phyloP scores from a whole-genome alignment of 2,329 filamentous ascomycete genomes.

The Trichoderma harzianum region DNA sequence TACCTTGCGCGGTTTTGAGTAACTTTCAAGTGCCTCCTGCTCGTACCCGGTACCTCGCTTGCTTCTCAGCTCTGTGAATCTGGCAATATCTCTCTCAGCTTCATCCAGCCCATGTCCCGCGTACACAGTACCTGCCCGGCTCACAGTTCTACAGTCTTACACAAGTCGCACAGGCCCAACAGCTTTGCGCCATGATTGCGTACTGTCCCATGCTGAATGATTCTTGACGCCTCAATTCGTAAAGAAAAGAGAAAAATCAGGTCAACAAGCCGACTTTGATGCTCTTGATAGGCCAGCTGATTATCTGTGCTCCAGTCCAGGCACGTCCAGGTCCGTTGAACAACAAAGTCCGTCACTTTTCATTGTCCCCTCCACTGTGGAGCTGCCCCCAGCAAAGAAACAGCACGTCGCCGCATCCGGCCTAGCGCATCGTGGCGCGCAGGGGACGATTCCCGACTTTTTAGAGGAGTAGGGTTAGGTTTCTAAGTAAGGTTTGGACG shows the following conservation, averaged over 20 bases:
- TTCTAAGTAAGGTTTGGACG: background rate
- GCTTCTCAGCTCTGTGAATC: background rate
- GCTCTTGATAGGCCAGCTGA: background rate
- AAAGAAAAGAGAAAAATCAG: background rate
- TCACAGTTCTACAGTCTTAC: background rate
- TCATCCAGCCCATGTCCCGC: background rate
- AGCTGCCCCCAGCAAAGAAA: background rate
- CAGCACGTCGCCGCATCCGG: background rate
- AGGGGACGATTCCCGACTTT: background rate
- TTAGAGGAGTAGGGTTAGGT: slow-evolving; percentile 1
- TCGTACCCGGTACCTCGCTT: background rate
- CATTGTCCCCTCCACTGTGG: background rate
- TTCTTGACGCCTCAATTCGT: background rate
- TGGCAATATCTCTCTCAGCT: background rate
- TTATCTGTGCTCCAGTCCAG: background rate
- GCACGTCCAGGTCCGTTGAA: background rate
- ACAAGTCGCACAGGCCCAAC: background rate
- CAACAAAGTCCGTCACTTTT: background rate
- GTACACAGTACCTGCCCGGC: background rate
- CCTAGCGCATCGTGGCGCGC: background rate
- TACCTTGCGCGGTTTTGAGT: background rate
- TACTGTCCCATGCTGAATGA: background rate
- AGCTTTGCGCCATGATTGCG: background rate
- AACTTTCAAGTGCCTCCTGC: background rate
- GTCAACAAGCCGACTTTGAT: background rate